A percentile compares a stretch with the other conserved stretches of the same genome.
Evolutionary conservation across 2,329 filamentous ascomycete species (phyloP).

Genomic region (Aspergillus persii): DNA sequence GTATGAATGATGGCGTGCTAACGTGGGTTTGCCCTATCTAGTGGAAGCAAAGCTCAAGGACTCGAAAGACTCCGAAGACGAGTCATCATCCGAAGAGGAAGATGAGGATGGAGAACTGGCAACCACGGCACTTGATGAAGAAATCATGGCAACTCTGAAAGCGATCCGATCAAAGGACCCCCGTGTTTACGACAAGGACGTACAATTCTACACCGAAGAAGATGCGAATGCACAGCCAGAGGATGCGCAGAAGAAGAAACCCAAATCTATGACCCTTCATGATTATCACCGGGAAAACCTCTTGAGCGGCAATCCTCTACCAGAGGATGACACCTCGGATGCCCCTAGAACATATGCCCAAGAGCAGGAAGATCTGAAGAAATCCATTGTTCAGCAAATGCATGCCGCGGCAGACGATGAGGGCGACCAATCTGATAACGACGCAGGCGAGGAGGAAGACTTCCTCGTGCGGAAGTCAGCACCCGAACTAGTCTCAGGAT

Average conservation of each 20-base stretch:
- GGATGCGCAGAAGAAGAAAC: constrained; percentile 60
- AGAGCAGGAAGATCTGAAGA: constrained; percentile 82
- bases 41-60: constrained; percentile 82
- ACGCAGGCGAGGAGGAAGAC: constrained; percentile 63
- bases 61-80: constrained; percentile 56
- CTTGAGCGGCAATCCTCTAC: constrained; percentile 67
- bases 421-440: constrained; percentile 49
- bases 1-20: constrained; percentile 4
- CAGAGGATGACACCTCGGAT: constrained; percentile 46
- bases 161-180: constrained; percentile 91
- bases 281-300: constrained; percentile 93
- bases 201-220: constrained; percentile 71
- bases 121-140: constrained; percentile 78
- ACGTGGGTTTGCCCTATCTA: constrained; percentile 32
- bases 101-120: constrained; percentile 87
- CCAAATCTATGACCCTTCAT: constrained; percentile 79
- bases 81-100: constrained; percentile 72
- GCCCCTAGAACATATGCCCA: constrained; percentile 72
- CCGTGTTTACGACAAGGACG: constrained; percentile 76
- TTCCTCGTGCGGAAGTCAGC: constrained; percentile 73
- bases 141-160: constrained; percentile 81
- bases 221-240: constrained; percentile 38
- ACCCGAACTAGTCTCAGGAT: constrained; percentile 25
- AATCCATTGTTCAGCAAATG: constrained; percentile 75
- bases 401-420: constrained; percentile 58